Percentiles rank a stretch among this genome's conserved stretches.
These are phyloP conservation scores for Fonticula alba DNA, from an alignment of 78 protist genomes.

Conservation along the genomic window DNA sequence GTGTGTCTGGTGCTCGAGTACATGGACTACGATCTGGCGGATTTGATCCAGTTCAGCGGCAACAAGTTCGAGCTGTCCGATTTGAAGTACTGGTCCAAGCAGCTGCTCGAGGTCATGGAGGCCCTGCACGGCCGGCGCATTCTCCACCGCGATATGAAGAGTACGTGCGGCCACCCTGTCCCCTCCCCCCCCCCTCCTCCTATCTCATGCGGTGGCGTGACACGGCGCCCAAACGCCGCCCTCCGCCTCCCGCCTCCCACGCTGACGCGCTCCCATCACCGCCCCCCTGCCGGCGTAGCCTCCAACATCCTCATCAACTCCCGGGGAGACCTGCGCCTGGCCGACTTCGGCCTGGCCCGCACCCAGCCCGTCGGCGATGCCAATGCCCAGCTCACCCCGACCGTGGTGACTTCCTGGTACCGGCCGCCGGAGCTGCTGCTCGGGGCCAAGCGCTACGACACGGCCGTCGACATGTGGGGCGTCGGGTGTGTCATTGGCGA, in stretches of 20 bases:
- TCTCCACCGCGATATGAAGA: conserved; percentile 12
- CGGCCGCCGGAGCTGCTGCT: conserved; percentile 86
- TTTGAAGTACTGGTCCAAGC: too few relatives aligned
- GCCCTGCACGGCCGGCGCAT: not conserved
- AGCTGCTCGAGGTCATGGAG: not conserved
- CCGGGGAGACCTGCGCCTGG: conserved; percentile 9
- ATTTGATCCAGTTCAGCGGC: too few relatives aligned
- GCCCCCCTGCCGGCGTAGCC: too few relatives aligned
- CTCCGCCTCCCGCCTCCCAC: too few relatives aligned
- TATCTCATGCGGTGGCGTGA: too few relatives aligned
- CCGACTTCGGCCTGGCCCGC: conserved; percentile 12
- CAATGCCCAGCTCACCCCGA: not conserved
- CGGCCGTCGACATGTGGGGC: conserved; percentile 70
- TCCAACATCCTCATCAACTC: conserved; percentile 3
- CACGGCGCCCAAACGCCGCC: too few relatives aligned
- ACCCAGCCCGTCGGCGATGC: not conserved
- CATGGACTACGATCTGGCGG: too few relatives aligned
- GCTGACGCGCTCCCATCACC: too few relatives aligned
- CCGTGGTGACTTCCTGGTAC: conserved; percentile 54
- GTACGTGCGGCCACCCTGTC: not conserved
- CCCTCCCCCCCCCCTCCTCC: too few relatives aligned
- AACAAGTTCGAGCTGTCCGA: too few relatives aligned
- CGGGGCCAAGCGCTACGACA: conserved; percentile 31
- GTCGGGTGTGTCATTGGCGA: conserved; percentile 61
- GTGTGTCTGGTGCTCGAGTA: too few relatives aligned